Percentiles rank a stretch among this genome's conserved stretches.
Conservation (phyloP, 371 early-diverging fungal species). For the Blyttiomyces sp. region DNA sequence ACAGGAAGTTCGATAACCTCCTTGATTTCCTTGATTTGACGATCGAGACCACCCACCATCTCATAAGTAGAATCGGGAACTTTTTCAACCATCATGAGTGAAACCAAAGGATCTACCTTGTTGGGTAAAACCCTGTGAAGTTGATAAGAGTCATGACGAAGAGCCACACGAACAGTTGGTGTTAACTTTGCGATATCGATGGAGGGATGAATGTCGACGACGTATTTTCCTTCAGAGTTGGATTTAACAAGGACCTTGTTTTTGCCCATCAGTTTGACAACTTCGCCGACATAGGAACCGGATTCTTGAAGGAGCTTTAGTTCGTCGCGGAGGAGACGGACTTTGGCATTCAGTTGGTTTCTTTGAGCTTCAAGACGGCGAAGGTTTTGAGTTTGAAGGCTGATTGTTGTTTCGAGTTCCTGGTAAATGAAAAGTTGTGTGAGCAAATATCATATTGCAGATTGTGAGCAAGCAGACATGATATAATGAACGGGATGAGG, state of each 20-base stretch:
- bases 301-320: conserved; percentile 97
- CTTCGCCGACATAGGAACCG: conserved; percentile 97
- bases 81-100: conserved; percentile 99
- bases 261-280: conserved; percentile 99
- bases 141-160: conserved; percentile 86
- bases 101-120: conserved; percentile 98
- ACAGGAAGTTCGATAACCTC: conserved; percentile 99
- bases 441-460: neutral
- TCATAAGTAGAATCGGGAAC: conserved; percentile 99
- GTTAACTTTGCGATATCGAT: conserved; percentile 92
- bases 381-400: conserved; percentile 90
- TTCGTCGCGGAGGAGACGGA: conserved; percentile 97
- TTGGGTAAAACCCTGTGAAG: conserved; percentile 92
- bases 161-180: conserved; percentile 95
- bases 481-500: neutral
- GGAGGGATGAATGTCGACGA: conserved; percentile 89
- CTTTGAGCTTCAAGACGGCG: conserved; percentile 98
- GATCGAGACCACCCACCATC: conserved; percentile 98
- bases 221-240: conserved; percentile 99
- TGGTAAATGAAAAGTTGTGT: conserved; percentile 25
- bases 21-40: conserved; percentile 99
- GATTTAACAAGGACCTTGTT: conserved; percentile 98
- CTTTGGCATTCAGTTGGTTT: conserved; percentile 95
- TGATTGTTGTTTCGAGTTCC: conserved; percentile 82
- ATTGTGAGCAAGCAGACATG: neutral